These are phyloP conservation scores for Limonium bicolor DNA, from an alignment of 148 eudicot genomes.

Conservation along the genomic window DNA sequence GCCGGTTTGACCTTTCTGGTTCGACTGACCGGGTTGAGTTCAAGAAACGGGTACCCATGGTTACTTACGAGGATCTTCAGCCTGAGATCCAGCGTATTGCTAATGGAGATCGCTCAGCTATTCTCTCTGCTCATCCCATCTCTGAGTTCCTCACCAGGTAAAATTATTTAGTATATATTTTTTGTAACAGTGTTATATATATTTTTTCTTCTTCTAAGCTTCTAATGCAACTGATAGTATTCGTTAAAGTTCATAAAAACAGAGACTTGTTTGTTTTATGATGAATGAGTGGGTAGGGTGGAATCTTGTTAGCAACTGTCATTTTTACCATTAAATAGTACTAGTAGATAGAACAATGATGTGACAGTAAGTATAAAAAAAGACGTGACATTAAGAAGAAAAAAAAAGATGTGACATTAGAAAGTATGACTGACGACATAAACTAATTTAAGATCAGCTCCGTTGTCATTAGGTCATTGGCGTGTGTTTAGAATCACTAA, in stretches of 20 bases:
- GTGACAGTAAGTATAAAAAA: too few relatives aligned
- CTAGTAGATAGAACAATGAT: too few relatives aligned
- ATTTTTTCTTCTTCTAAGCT: background rate
- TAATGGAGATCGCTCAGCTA: slow-evolving; percentile 61
- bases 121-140: slow-evolving; percentile 65
- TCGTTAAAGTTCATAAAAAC: too few relatives aligned
- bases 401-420: too few relatives aligned
- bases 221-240: too few relatives aligned
- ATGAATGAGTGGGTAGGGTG: background rate
- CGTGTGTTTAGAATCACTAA: too few relatives aligned
- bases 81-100: slow-evolving; percentile 78
- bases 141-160: slow-evolving; percentile 91
- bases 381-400: too few relatives aligned
- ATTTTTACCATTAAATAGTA: too few relatives aligned
- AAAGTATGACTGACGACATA: too few relatives aligned
- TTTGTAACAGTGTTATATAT: background rate
- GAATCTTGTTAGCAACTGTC: too few relatives aligned
- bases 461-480: too few relatives aligned
- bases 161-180: background rate
- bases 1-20: slow-evolving; percentile 28
- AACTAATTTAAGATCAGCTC: too few relatives aligned
- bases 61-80: slow-evolving; percentile 66
- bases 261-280: background rate
- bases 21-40: slow-evolving; percentile 44
- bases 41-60: slow-evolving; percentile 46